Evolutionary conservation across 2,329 filamentous ascomycete genomes (phyloP).

Genomic region (Fusarium sp.): DNA sequence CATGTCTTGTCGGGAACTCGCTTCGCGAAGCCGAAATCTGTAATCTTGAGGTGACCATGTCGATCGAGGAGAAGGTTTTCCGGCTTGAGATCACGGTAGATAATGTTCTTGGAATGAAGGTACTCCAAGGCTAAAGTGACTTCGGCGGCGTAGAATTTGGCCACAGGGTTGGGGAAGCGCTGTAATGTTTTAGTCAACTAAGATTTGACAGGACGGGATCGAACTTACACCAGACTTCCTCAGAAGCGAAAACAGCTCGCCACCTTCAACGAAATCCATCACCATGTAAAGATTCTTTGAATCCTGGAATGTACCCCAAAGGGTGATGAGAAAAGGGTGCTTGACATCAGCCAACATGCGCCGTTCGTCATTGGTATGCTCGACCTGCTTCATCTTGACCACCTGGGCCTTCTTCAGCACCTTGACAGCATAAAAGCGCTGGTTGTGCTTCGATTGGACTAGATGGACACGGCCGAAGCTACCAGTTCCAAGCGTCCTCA

Average conservation of each 20-base stretch:
- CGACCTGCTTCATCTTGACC: constrained; percentile 99
- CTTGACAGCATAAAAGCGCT: constrained; percentile 98
- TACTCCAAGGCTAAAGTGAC: constrained; percentile 96
- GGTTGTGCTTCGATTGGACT: constrained; percentile 97
- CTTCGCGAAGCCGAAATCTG: constrained; percentile 98
- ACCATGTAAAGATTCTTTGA: constrained; percentile 98
- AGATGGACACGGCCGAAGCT: constrained; percentile 97
- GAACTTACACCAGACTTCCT: constrained; percentile 85
- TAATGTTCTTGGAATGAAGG: constrained; percentile 92
- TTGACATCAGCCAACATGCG: constrained; percentile 97
- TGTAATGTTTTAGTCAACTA: constrained; percentile 52
- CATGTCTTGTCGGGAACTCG: constrained; percentile 98
- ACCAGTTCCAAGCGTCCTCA: constrained; percentile 92
- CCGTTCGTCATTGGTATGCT: constrained; percentile 98
- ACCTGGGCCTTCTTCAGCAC: constrained; percentile 98
- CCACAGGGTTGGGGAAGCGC: constrained; percentile 98
- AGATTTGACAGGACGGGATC: background rate
- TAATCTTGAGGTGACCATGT: constrained; percentile 95
- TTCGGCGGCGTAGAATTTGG: constrained; percentile 98
- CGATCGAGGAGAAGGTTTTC: constrained; percentile 93
- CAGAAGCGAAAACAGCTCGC: constrained; percentile 94
- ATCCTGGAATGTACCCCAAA: constrained; percentile 99
- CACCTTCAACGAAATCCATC: constrained; percentile 99
- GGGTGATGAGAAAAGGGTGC: constrained; percentile 95
- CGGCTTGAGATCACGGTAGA: constrained; percentile 96